Percentiles rank a stretch among this genome's conserved stretches.
Conservation (phyloP, 2,329 filamentous ascomycete genomes). For the Zopfia rhizophila region DNA sequence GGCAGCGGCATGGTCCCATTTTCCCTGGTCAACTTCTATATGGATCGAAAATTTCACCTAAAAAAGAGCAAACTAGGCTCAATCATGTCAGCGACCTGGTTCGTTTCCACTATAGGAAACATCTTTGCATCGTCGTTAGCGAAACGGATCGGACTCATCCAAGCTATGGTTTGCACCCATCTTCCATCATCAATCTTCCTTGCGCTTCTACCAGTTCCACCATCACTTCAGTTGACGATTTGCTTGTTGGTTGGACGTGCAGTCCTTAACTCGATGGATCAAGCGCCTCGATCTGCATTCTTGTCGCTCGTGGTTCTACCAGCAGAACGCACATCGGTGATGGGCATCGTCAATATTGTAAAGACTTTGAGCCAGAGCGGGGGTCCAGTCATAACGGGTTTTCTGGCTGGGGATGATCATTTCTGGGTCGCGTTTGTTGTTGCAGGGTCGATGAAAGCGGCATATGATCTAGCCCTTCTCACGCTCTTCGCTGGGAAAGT, state of each 20-base stretch:
- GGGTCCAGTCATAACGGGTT: slow-evolving; percentile 49
- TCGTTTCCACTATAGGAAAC: slow-evolving; percentile 43
- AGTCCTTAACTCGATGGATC: slow-evolving; percentile 50
- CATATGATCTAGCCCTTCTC: slow-evolving; percentile 50
- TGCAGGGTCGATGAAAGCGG: slow-evolving; percentile 48
- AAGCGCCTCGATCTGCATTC: slow-evolving; percentile 50
- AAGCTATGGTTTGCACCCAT: slow-evolving; percentile 53
- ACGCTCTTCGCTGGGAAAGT: slow-evolving; percentile 45
- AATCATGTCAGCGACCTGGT: slow-evolving; percentile 61
- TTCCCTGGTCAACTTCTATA: slow-evolving; percentile 63
- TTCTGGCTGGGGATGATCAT: slow-evolving; percentile 40
- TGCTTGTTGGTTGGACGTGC: slow-evolving; percentile 44
- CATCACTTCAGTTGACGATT: slow-evolving; percentile 37
- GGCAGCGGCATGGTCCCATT: slow-evolving; percentile 73
- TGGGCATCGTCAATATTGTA: slow-evolving; percentile 53
- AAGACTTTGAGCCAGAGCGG: slow-evolving; percentile 48
- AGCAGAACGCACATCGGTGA: slow-evolving; percentile 50
- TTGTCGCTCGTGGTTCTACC: slow-evolving; percentile 45
- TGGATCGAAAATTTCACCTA: slow-evolving; percentile 66
- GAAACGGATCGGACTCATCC: slow-evolving; percentile 67
- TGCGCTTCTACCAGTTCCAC: slow-evolving; percentile 39
- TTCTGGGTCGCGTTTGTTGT: slow-evolving; percentile 54
- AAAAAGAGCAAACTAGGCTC: slow-evolving; percentile 64
- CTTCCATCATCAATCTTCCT: slow-evolving; percentile 49
- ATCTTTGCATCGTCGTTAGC: slow-evolving; percentile 61